phyloP scores from a whole-genome alignment of 495 filamentous ascomycete genomes.

The Lentithecium fluviatile region DNA sequence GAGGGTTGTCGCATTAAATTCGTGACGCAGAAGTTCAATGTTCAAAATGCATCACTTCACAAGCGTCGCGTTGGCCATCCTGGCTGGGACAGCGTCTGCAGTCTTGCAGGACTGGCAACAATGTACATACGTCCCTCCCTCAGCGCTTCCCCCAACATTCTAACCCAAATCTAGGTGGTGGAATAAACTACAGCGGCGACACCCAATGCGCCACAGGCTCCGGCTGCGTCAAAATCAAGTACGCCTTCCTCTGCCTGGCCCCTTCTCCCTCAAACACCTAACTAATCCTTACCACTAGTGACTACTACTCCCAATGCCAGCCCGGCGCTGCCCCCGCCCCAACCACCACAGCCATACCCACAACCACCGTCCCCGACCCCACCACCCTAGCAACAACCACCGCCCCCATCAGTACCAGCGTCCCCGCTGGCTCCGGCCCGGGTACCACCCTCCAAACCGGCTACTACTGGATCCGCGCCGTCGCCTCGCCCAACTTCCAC shows the following conservation, averaged over 20 bases:
- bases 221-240: slow-evolving; percentile 34
- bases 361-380: slow-evolving; percentile 13
- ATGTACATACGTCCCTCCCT: slow-evolving; percentile 13
- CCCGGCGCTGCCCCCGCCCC: slow-evolving; percentile 24
- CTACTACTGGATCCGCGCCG: slow-evolving; percentile 62
- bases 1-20: no score
- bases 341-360: slow-evolving; percentile 20
- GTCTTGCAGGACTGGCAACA: slow-evolving; percentile 20
- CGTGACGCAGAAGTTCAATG: no score
- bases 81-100: slow-evolving; percentile 24
- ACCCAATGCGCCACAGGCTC: slow-evolving; percentile 10
- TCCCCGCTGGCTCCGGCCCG: slow-evolving; percentile 39
- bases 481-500: slow-evolving; percentile 60
- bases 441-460: slow-evolving; percentile 50
- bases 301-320: slow-evolving; percentile 44
- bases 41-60: slow-evolving; percentile 20
- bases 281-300: slow-evolving; percentile 8
- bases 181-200: slow-evolving; percentile 13
- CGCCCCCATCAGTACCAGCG: slow-evolving; percentile 26
- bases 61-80: slow-evolving; percentile 13
- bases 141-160: not conserved
- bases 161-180: slow-evolving; percentile 17
- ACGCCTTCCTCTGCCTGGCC: not conserved
- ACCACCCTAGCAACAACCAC: slow-evolving; percentile 13
- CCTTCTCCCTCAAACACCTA: not conserved